Evolutionary conservation across 257 asterid species (phyloP).

Genomic region (Primulina tabacum): DNA sequence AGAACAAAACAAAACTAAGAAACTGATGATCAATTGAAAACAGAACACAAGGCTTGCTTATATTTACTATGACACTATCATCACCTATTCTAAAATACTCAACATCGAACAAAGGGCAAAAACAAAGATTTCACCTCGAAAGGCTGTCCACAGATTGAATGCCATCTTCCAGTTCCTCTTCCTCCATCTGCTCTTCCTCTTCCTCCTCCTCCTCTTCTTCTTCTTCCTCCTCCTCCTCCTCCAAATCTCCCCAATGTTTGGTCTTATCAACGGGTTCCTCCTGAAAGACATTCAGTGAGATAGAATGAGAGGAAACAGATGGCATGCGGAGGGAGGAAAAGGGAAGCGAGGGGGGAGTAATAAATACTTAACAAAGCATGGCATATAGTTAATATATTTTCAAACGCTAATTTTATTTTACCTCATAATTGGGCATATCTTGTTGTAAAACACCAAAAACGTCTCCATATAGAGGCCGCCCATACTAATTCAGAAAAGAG

Average conservation of each 20-base stretch:
- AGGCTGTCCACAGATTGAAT: slow-evolving; percentile 88
- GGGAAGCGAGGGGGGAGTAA: not conserved
- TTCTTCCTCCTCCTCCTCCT: slow-evolving; percentile 88
- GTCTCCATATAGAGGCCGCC: slow-evolving; percentile 92
- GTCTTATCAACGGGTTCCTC: slow-evolving; percentile 90
- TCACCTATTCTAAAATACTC: not conserved
- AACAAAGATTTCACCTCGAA: slow-evolving; percentile 51
- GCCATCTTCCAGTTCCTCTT: slow-evolving; percentile 82
- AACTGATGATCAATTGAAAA: not conserved
- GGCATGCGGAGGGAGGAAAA: not conserved
- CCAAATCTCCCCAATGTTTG: slow-evolving; percentile 98
- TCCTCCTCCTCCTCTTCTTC: slow-evolving; percentile 72
- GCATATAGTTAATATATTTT: not conserved
- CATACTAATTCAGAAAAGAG: slow-evolving; percentile 44
- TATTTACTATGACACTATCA: not conserved
- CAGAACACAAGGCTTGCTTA: not conserved
- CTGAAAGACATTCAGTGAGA: slow-evolving; percentile 36
- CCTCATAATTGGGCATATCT: slow-evolving; percentile 83
- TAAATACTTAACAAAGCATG: slow-evolving; percentile 3
- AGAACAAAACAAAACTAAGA: slow-evolving; percentile 24
- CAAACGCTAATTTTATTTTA: slow-evolving; percentile 18
- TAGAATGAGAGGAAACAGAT: slow-evolving; percentile 14
- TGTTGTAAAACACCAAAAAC: slow-evolving; percentile 84
- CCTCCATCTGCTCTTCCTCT: slow-evolving; percentile 74
- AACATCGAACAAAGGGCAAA: not conserved